Base-by-base conservation (phyloP, 768 basidiomycete species). In the Plicaturopsis crispa region DNA sequence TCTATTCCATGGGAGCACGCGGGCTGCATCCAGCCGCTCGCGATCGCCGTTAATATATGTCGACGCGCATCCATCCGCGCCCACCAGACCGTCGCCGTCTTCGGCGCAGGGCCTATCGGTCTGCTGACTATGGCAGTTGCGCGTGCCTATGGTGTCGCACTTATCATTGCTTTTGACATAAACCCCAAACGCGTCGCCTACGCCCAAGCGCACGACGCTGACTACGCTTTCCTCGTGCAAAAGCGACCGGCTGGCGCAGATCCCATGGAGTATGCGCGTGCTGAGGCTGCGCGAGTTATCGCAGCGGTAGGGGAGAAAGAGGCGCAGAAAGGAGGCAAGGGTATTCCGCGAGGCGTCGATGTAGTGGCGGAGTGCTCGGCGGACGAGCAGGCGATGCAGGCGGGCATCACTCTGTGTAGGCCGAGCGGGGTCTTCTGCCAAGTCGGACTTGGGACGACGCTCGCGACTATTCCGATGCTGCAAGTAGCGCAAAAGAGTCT, bases 11-110 rank as follows among this genome's bases (percentile, higher is more conserved):
- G 48, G 48, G 42, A 47, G 34, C 43, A 47, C 34, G 48, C 46
- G 13, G 48, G 48, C 13, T 49, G 48, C 33, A 49, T 49, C 18
- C 46, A 49, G 30, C 48, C 48, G 17, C 36, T 49, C 7, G 48
- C 48, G 22, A 40, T 49, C 6, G 46, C 46, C 5, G 39, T 49
- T 19, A 46, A 49, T 39, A 22, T 49, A 7, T 46, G 43, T n/a
- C 40, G 40, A 38, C 39, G 48, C 19, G 48, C 48, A 3, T 32
- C 34, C 17, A 44, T 49, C 31, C 32, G 43, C 11, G 43, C 42
- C 11, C 42, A 46, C 7, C 46, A 49, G 37, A 49, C 46, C 6
- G 24, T 49, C 14, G 48, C 46, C 8, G 46, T 49, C 13, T 49
- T 49, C 46, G 47, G 36, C 33, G 48, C 11, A 24, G 48, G 48